phyloP scores from a whole-genome alignment of 106 monocot genomes.

The Dendrobium huoshanense region DNA sequence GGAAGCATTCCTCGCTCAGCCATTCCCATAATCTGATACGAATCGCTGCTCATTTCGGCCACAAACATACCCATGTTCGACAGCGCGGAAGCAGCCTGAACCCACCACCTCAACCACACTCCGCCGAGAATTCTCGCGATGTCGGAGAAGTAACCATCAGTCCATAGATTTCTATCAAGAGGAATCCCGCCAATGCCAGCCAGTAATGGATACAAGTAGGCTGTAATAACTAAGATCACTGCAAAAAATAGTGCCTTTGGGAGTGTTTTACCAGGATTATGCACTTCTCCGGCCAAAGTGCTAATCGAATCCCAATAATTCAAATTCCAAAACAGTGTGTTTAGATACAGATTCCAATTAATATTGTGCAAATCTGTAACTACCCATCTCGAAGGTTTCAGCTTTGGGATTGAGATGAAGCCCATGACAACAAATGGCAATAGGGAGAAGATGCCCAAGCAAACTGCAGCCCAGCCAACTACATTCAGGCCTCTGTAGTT shows the following conservation, averaged over 20 bases:
- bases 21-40: conserved; percentile 40
- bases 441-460: conserved; percentile 28
- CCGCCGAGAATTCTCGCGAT: conserved; percentile 35
- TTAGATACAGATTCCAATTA: conserved; percentile 35
- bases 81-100: conserved; percentile 22
- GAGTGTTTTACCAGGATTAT: conserved; percentile 24
- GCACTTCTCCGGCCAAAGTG: conserved; percentile 46
- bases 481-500: conserved; percentile 44
- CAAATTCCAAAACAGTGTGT: conserved; percentile 41
- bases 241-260: conserved; percentile 41
- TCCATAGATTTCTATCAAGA: conserved; percentile 30
- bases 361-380: conserved; percentile 19
- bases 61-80: conserved; percentile 52
- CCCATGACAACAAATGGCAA: conserved; percentile 46
- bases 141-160: conserved; percentile 35
- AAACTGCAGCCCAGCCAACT: conserved; percentile 43
- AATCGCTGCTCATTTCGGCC: conserved; percentile 3
- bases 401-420: conserved; percentile 24
- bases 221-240: conserved; percentile 18
- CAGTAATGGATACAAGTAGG: conserved; percentile 30
- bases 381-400: conserved; percentile 28
- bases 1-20: conserved; percentile 45
- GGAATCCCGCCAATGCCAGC: conserved; percentile 27
- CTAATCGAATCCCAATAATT: conserved; percentile 51
- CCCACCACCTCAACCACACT: conserved; percentile 36